Evolutionary conservation across 768 basidiomycete genomes (phyloP).

Genomic region (Tylopilus sp.): DNA sequence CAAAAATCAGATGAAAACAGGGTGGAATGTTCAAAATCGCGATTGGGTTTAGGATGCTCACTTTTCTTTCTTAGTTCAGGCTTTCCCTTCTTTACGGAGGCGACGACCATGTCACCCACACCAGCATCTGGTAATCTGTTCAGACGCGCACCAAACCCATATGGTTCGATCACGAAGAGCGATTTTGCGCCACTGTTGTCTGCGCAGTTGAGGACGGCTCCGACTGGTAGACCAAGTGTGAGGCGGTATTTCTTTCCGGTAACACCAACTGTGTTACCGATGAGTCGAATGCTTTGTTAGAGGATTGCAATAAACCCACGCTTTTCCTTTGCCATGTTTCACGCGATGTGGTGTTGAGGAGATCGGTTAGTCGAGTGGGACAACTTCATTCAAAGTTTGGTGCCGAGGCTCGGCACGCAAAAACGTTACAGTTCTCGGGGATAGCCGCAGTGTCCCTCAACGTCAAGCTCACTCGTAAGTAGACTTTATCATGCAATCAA

Average conservation of each 20-base stretch:
- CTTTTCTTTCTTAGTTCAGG: slow-evolving; percentile 99
- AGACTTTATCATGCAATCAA: too few species aligned
- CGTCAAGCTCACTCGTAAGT: too few species aligned
- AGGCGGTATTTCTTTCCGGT: slow-evolving; percentile 96
- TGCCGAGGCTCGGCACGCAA: slow-evolving; percentile 18
- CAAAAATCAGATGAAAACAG: background rate
- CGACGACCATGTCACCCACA: slow-evolving; percentile 94
- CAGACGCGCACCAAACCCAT: slow-evolving; percentile 91
- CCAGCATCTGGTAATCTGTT: slow-evolving; percentile 97
- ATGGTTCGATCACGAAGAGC: slow-evolving; percentile 92
- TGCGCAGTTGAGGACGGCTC: slow-evolving; percentile 94
- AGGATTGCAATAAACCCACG: background rate
- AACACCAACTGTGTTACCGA: slow-evolving; percentile 41
- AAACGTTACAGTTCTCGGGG: slow-evolving; percentile 19
- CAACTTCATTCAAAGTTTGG: slow-evolving; percentile 17
- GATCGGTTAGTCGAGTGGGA: background rate
- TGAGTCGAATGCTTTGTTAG: background rate
- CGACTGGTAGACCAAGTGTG: slow-evolving; percentile 90
- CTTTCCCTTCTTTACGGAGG: slow-evolving; percentile 99
- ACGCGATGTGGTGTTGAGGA: slow-evolving; percentile 4
- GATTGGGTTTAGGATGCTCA: slow-evolving; percentile 39
- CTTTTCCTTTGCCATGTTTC: slow-evolving; percentile 27
- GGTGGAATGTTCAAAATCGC: background rate
- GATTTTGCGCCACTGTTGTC: slow-evolving; percentile 99
- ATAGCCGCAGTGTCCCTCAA: background rate